Evolutionary conservation across 2,329 filamentous ascomycete genomes (phyloP).

Genomic region (Claviceps fusiformis): DNA sequence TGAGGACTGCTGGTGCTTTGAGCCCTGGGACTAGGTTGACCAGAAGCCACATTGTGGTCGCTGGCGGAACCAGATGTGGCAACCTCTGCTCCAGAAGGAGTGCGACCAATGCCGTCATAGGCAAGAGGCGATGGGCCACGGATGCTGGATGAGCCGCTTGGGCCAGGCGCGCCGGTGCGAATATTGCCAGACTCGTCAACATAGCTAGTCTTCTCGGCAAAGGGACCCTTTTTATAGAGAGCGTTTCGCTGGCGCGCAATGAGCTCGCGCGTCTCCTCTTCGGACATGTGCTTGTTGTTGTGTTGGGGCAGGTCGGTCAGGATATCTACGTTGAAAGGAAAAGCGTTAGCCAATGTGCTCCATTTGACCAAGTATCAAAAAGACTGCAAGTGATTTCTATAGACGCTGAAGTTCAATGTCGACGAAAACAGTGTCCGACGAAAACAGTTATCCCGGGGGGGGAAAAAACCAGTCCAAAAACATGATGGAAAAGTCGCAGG

Average conservation of each 20-base stretch:
- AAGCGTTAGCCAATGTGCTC: slow-evolving; percentile 23
- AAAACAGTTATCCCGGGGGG: background rate
- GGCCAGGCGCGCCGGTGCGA: slow-evolving; percentile 52
- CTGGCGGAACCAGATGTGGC: slow-evolving; percentile 26
- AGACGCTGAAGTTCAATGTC: slow-evolving; percentile 1
- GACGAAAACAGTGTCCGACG: slow-evolving; percentile 2
- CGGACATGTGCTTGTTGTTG: slow-evolving; percentile 70
- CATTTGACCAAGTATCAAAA: slow-evolving; percentile 12
- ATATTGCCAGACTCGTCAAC: slow-evolving; percentile 53
- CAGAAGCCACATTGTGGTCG: slow-evolving; percentile 25
- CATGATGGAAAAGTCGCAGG: slow-evolving; percentile 4
- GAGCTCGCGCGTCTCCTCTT: slow-evolving; percentile 90
- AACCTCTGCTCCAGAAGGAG: slow-evolving; percentile 22
- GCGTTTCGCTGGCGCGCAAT: slow-evolving; percentile 93
- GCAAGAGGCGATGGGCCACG: slow-evolving; percentile 70
- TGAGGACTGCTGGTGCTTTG: slow-evolving; percentile 81
- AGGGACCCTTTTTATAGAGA: slow-evolving; percentile 67
- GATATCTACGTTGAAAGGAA: slow-evolving; percentile 32
- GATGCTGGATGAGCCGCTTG: slow-evolving; percentile 47
- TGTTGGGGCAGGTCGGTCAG: slow-evolving; percentile 30
- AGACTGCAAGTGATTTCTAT: background rate
- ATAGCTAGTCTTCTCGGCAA: slow-evolving; percentile 53
- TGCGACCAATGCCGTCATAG: slow-evolving; percentile 46
- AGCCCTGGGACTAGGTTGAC: slow-evolving; percentile 47
- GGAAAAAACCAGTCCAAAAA: background rate